phyloP scores from a whole-genome alignment of 768 basidiomycete genomes.

The Brasilioporus rufonigricans region DNA sequence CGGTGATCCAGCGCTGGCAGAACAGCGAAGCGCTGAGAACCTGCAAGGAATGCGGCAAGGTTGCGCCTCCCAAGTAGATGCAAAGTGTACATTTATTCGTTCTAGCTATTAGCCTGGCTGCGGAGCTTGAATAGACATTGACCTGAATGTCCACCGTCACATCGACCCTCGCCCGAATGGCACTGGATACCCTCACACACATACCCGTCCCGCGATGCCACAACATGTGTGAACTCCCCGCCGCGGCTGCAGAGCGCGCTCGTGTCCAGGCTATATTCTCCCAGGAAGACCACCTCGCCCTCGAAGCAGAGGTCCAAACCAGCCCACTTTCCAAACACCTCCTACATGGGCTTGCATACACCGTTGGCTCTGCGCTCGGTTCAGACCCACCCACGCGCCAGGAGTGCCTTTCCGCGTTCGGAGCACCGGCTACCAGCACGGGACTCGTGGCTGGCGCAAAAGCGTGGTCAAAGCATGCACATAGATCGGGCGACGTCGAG shows the following conservation, averaged over 20 bases:
- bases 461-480: conserved; percentile 67
- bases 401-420: conserved; percentile 53
- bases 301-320: conserved; percentile 17
- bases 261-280: conserved; percentile 26
- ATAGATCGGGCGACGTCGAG: conserved; percentile 40
- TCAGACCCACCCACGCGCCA: conserved; percentile 48
- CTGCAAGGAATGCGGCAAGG: conserved; percentile 68
- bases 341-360: conserved; percentile 54
- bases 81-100: too few relatives aligned
- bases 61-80: conserved; percentile 55
- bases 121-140: conserved; percentile 19
- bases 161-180: neutral
- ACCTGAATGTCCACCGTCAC: neutral
- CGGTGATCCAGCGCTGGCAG: conserved; percentile 87
- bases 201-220: conserved; percentile 38
- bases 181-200: neutral
- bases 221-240: conserved; percentile 44
- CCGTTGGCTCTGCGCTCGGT: conserved; percentile 55
- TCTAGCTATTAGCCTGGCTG: neutral
- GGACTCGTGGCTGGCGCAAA: conserved; percentile 59
- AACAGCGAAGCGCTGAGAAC: conserved; percentile 56
- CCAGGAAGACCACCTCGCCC: neutral
- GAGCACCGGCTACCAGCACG: conserved; percentile 42
- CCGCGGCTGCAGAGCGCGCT: conserved; percentile 37
- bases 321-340: conserved; percentile 44